Conservation (phyloP, 129 eudicot species). For the Apium graveolens region DNA sequence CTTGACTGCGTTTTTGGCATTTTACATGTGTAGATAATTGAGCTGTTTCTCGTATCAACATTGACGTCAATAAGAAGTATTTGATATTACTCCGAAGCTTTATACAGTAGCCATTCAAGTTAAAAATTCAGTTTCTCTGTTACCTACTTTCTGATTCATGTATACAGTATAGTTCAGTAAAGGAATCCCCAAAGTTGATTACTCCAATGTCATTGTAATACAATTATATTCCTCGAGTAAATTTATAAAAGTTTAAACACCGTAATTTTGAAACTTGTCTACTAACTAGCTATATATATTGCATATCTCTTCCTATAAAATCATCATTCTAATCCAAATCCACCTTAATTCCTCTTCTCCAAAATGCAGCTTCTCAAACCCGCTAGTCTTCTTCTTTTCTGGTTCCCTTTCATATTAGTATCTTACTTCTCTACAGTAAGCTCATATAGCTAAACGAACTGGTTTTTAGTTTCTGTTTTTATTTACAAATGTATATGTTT, state of each 20-base stretch:
- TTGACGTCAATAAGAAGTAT: no score
- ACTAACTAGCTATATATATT: not conserved
- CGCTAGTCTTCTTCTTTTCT: conserved; percentile 12
- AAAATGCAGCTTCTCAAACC: conserved; percentile 30
- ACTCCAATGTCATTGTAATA: not conserved
- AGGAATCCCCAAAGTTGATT: not conserved
- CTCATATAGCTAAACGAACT: not conserved
- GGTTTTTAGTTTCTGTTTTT: not conserved
- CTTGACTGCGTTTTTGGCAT: not conserved
- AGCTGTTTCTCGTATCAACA: not conserved
- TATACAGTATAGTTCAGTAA: not conserved
- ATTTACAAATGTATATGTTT: not conserved
- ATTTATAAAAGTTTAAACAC: not conserved
- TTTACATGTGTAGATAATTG: not conserved
- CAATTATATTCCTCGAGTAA: not conserved
- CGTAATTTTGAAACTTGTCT: no score
- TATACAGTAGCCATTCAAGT: not conserved
- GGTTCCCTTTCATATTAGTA: conserved; percentile 20
- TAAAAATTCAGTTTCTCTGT: not conserved
- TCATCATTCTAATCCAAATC: not conserved
- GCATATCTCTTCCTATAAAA: not conserved
- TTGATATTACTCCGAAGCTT: no score
- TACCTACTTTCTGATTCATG: not conserved
- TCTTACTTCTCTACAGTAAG: conserved; percentile 20
- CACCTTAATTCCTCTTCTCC: not conserved